Percentiles rank a stretch among this genome's conserved stretches.
These are phyloP conservation scores for Xylariaceae sp. DNA, from an alignment of 2,329 filamentous ascomycete genomes.

Conservation along the genomic window DNA sequence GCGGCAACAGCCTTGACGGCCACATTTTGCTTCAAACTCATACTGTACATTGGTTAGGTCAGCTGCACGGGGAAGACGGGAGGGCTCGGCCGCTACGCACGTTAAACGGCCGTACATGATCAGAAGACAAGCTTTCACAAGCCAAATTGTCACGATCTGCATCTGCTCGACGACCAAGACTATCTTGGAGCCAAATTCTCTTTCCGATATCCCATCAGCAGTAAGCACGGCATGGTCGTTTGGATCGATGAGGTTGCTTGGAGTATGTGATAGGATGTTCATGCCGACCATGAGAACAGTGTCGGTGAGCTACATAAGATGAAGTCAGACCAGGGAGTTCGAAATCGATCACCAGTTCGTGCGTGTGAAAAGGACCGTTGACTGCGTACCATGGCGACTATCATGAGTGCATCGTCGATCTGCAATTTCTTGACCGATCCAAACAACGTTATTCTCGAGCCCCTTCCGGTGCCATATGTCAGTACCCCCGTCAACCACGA, in stretches of 20 bases:
- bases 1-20: constrained; percentile 43
- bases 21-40: constrained; percentile 41
- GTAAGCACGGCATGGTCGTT: constrained; percentile 42
- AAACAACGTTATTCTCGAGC: constrained; percentile 35
- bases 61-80: background rate
- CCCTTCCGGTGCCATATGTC: constrained; percentile 14
- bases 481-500: background rate
- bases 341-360: background rate
- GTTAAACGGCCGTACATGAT: constrained; percentile 54
- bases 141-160: constrained; percentile 56
- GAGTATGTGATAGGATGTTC: constrained; percentile 51
- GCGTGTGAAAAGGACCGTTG: too few species aligned
- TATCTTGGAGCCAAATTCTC: constrained; percentile 54
- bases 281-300: constrained; percentile 51
- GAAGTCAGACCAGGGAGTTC: constrained; percentile 1
- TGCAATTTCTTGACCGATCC: constrained; percentile 47
- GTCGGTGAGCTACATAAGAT: constrained; percentile 38
- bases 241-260: constrained; percentile 55
- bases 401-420: constrained; percentile 52
- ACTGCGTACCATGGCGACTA: constrained; percentile 48
- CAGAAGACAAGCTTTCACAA: constrained; percentile 52
- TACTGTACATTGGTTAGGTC: constrained; percentile 22
- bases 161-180: constrained; percentile 58
- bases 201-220: constrained; percentile 34
- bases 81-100: constrained; percentile 17